Evolutionary conservation across 2,329 filamentous ascomycete genomes (phyloP).

Genomic region (Pezicula radicicola): DNA sequence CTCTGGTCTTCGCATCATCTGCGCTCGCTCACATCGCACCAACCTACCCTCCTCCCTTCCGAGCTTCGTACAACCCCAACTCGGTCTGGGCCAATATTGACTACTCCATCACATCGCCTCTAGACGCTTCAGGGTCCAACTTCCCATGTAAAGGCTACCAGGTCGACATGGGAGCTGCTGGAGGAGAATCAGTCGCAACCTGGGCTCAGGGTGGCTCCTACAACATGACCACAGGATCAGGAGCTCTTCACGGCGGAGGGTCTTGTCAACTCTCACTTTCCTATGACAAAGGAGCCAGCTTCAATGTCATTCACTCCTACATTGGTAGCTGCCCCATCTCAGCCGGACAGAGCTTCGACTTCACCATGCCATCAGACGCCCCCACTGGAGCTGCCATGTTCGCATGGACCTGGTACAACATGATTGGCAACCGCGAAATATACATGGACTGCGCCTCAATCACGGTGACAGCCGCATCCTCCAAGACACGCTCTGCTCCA

Average conservation of each 20-base stretch:
- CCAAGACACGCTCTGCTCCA: constrained; percentile 6
- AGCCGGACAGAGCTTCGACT: constrained; percentile 16
- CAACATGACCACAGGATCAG: constrained; percentile 47
- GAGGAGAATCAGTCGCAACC: constrained; percentile 36
- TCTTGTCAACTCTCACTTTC: constrained; percentile 59
- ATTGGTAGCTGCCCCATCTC: constrained; percentile 20
- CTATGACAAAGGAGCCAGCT: constrained; percentile 55
- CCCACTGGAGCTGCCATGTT: constrained; percentile 20
- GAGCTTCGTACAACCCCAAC: constrained; percentile 10
- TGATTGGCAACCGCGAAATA: constrained; percentile 59
- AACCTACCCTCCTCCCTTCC: constrained; percentile 15
- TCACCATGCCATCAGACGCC: constrained; percentile 25
- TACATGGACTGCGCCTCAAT: constrained; percentile 66
- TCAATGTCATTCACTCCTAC: constrained; percentile 57
- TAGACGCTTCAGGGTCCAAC: constrained; percentile 4
- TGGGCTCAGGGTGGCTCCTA: constrained; percentile 50
- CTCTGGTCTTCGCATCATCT: constrained; percentile 2
- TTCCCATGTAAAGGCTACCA: constrained; percentile 22
- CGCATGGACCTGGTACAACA: constrained; percentile 56
- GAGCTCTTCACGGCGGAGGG: constrained; percentile 49
- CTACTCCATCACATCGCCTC: constrained; percentile 11
- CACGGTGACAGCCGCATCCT: constrained; percentile 35
- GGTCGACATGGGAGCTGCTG: constrained; percentile 19
- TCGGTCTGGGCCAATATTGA: constrained; percentile 3
- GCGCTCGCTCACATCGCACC: constrained; percentile 18